Percentiles rank a stretch among this genome's conserved stretches.
Conservation (phyloP, 2,329 filamentous ascomycete genomes). For the Colletotrichum sp. region DNA sequence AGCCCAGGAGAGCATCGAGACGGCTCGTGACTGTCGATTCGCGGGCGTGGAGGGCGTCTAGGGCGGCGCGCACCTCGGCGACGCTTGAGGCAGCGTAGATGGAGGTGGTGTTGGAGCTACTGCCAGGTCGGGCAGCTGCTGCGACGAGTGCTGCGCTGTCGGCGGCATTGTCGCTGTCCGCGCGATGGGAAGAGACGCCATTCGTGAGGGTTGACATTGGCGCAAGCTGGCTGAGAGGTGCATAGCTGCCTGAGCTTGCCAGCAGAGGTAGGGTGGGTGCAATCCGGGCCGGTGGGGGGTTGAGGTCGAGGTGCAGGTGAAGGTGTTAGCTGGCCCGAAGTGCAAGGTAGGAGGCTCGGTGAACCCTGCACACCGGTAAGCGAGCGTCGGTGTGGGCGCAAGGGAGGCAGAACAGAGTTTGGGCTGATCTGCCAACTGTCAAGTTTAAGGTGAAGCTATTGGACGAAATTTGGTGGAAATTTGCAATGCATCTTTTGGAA, state of each 20-base stretch:
- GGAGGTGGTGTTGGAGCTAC: constrained; percentile 25
- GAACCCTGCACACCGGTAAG: constrained; percentile 18
- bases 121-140: background rate
- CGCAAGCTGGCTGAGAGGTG: constrained; percentile 40
- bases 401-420: background rate
- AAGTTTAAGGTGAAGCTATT: background rate
- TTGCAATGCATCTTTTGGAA: background rate
- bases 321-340: constrained; percentile 23
- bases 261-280: constrained; percentile 18
- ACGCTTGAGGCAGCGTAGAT: constrained; percentile 77
- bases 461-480: background rate
- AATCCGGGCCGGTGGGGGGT: constrained; percentile 17
- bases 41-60: constrained; percentile 76
- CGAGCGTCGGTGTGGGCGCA: constrained; percentile 17
- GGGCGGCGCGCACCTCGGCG: constrained; percentile 78
- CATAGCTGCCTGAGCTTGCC: constrained; percentile 43
- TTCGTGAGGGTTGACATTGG: constrained; percentile 55
- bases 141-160: constrained; percentile 20
- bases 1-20: constrained; percentile 78
- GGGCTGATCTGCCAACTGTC: constrained; percentile 3
- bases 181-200: constrained; percentile 43
- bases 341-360: constrained; percentile 16
- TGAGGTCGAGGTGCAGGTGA: constrained; percentile 5
- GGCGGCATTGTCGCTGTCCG: constrained; percentile 32
- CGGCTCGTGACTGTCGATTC: constrained; percentile 77